Conservation (phyloP, 2,329 filamentous ascomycete species). For the Neonectria magnoliae region DNA sequence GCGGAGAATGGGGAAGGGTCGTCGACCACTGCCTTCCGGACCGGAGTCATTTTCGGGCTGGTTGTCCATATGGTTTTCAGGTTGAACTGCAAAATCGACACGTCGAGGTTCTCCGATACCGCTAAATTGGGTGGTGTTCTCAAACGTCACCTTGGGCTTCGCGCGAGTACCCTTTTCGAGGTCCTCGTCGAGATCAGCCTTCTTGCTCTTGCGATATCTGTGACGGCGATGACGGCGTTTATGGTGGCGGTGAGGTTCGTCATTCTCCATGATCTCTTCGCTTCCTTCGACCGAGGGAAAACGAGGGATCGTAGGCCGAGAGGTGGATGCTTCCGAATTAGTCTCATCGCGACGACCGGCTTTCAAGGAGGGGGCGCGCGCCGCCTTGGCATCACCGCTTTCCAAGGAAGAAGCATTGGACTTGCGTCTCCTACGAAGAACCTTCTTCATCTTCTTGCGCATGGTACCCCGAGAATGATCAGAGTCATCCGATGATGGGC, state of each 20-base stretch:
- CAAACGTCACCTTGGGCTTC: slow-evolving; percentile 46
- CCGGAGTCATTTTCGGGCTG: slow-evolving; percentile 43
- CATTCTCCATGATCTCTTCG: slow-evolving; percentile 59
- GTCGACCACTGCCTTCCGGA: slow-evolving; percentile 39
- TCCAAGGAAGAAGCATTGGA: slow-evolving; percentile 78
- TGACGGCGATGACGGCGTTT: slow-evolving; percentile 51
- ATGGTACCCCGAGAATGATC: slow-evolving; percentile 70
- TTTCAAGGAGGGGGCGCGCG: slow-evolving; percentile 54
- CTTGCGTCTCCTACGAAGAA: slow-evolving; percentile 79
- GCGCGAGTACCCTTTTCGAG: slow-evolving; percentile 38
- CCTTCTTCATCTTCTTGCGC: slow-evolving; percentile 78
- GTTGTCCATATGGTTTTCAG: slow-evolving; percentile 28
- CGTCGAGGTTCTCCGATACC: slow-evolving; percentile 59
- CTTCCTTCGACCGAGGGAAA: slow-evolving; percentile 51
- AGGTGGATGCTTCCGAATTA: slow-evolving; percentile 51
- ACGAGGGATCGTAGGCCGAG: slow-evolving; percentile 49
- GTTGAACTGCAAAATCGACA: slow-evolving; percentile 65
- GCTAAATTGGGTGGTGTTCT: slow-evolving; percentile 26
- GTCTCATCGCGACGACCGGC: slow-evolving; percentile 50
- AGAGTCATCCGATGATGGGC: slow-evolving; percentile 74
- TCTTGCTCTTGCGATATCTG: slow-evolving; percentile 53
- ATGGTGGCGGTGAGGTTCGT: slow-evolving; percentile 48
- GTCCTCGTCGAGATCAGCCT: slow-evolving; percentile 52
- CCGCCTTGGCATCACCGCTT: slow-evolving; percentile 49
- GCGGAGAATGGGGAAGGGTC: slow-evolving; percentile 65